Percentiles rank a stretch among this genome's conserved stretches.
Evolutionary conservation across 331 rosid genomes (phyloP).

Genomic region (Pyracantha coccinea): DNA sequence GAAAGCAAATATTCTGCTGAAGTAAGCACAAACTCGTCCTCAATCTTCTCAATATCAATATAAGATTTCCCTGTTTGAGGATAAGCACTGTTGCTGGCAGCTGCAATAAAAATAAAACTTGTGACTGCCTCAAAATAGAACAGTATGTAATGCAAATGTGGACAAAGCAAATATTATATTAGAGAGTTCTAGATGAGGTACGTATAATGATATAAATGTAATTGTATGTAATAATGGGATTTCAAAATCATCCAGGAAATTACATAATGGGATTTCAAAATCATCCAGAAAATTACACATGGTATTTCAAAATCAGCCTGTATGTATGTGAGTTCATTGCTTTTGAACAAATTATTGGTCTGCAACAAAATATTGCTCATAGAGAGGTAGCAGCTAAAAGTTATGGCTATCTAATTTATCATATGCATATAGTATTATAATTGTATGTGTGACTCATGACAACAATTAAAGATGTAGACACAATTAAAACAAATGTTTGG

Average conservation of each 20-base stretch:
- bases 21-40: constrained; percentile 77
- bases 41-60: constrained; percentile 64
- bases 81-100: constrained; percentile 35
- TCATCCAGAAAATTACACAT: background rate
- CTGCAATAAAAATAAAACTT: constrained; percentile 20
- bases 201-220: background rate
- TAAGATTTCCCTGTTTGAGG: constrained; percentile 39
- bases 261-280: too few relatives aligned
- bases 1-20: constrained; percentile 84
- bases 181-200: background rate
- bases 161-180: background rate
- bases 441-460: constrained; percentile 8
- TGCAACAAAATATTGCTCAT: background rate
- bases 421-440: background rate
- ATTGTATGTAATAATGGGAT: too few relatives aligned
- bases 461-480: background rate
- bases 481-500: background rate
- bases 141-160: constrained; percentile 9
- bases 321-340: background rate
- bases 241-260: background rate
- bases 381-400: background rate
- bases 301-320: background rate
- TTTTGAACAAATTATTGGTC: background rate
- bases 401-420: background rate
- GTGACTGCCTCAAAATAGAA: constrained; percentile 7